Percentiles rank a stretch among this genome's conserved stretches.
Evolutionary conservation across 1,139 yeast species (phyloP).

Genomic region (Hyphopichia pseudoburtonii): DNA sequence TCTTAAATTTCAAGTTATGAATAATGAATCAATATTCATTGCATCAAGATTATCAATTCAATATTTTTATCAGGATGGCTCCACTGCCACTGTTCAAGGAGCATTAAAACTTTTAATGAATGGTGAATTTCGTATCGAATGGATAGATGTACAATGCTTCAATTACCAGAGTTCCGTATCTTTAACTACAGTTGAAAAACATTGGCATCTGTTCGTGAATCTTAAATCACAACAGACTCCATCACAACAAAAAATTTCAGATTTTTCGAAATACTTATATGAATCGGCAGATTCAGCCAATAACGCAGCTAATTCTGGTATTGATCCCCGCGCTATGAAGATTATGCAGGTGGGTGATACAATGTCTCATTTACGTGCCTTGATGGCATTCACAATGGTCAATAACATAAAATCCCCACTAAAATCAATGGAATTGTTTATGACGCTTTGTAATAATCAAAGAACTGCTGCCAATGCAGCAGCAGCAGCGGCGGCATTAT

Average conservation of each 20-base stretch:
- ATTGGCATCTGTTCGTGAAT: constrained; percentile 17
- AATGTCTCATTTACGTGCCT: constrained; percentile 65
- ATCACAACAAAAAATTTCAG: constrained; percentile 11
- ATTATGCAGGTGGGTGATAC: constrained; percentile 74
- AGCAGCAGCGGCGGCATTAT: constrained; percentile 4
- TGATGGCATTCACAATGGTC: constrained; percentile 56
- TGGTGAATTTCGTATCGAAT: constrained; percentile 63
- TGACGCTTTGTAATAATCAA: constrained; percentile 28
- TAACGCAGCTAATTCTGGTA: constrained; percentile 47
- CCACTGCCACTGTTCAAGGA: constrained; percentile 61
- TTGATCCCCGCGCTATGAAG: constrained; percentile 65
- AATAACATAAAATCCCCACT: constrained; percentile 53
- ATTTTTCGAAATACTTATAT: constrained; percentile 24
- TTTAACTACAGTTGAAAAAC: constrained; percentile 24
- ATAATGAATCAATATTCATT: constrained; percentile 64
- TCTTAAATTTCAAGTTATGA: constrained; percentile 63
- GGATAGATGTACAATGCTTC: constrained; percentile 60
- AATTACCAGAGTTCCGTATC: constrained; percentile 29
- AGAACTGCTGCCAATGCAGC: constrained; percentile 5
- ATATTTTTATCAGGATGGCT: constrained; percentile 66
- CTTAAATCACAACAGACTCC: constrained; percentile 9
- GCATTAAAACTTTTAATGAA: constrained; percentile 61
- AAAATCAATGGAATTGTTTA: constrained; percentile 55
- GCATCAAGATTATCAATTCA: constrained; percentile 57
- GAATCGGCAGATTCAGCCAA: constrained; percentile 24